Percentiles rank a stretch among this genome's conserved stretches.
phyloP scores from a whole-genome alignment of 164 flowering plant species.

The Vitis vinifera region DNA sequence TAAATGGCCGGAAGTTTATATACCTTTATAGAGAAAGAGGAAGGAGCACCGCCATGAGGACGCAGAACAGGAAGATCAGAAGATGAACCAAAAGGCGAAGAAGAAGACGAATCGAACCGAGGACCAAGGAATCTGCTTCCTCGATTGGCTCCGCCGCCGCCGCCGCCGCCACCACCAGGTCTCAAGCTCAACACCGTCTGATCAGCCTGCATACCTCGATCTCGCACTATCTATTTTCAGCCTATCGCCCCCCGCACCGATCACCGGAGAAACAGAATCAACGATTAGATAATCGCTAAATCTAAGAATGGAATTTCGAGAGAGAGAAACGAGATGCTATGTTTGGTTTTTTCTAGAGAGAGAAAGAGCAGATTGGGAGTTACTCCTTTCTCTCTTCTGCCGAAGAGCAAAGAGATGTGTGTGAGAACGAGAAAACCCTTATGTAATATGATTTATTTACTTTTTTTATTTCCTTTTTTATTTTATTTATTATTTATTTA shows the following conservation, averaged over 20 bases:
- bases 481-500: background rate
- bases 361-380: background rate
- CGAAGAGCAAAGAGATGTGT: conserved; percentile 8
- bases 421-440: conserved; percentile 7
- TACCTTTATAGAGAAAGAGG: conserved; percentile 39
- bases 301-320: background rate
- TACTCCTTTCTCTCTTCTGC: conserved; percentile 33
- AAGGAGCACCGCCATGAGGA: conserved; percentile 38
- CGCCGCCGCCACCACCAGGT: conserved; percentile 84
- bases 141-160: conserved; percentile 19
- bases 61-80: conserved; percentile 42
- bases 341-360: background rate
- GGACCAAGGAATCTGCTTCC: conserved; percentile 56
- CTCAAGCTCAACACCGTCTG: conserved; percentile 87
- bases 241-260: conserved; percentile 12
- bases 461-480: too few species aligned
- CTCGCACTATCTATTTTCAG: conserved; percentile 9
- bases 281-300: conserved; percentile 19
- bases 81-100: conserved; percentile 25
- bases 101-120: conserved; percentile 42
- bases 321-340: background rate
- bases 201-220: conserved; percentile 90
- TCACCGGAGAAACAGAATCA: conserved; percentile 10
- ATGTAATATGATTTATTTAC: too few species aligned
- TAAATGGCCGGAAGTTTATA: background rate